These are phyloP conservation scores for Rhododendron vialii DNA, from an alignment of 148 eudicot genomes.

Conservation along the genomic window DNA sequence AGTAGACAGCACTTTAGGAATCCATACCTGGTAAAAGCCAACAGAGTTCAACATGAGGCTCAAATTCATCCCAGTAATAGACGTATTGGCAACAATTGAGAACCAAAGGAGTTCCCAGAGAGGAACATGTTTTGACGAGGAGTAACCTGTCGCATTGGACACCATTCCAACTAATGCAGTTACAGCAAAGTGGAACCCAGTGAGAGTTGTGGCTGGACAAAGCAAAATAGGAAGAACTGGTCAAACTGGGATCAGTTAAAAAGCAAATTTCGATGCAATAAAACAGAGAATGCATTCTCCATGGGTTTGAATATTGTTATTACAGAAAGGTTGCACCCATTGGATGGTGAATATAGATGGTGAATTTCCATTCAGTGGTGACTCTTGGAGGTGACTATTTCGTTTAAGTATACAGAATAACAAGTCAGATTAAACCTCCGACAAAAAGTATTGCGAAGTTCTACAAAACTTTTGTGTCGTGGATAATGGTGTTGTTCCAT, in stretches of 20 bases:
- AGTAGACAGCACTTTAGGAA: slow-evolving; percentile 1
- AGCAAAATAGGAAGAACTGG: slow-evolving; percentile 8
- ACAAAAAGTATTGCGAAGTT: neutral
- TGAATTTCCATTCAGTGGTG: neutral
- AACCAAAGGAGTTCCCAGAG: slow-evolving; percentile 83
- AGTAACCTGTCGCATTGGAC: slow-evolving; percentile 70
- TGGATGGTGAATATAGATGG: neutral
- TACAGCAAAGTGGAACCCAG: slow-evolving; percentile 81
- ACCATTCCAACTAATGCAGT: slow-evolving; percentile 77
- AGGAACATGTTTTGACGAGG: slow-evolving; percentile 76
- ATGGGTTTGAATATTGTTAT: neutral
- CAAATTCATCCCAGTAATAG: slow-evolving; percentile 85
- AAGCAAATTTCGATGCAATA: neutral
- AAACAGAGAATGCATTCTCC: neutral
- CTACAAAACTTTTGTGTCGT: neutral
- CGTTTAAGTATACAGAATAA: neutral
- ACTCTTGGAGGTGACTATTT: neutral
- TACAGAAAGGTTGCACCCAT: neutral
- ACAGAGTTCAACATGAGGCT: slow-evolving; percentile 92
- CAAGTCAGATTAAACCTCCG: neutral
- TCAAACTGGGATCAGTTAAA: neutral
- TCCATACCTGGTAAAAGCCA: slow-evolving; percentile 80
- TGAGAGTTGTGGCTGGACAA: slow-evolving; percentile 73
- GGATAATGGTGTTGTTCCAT: neutral
- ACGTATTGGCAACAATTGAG: slow-evolving; percentile 75